Percentiles rank a stretch among this genome's conserved stretches.
These are phyloP conservation scores for Cotoneaster glaucophyllus DNA, from an alignment of 306 rosid genomes.

Conservation along the genomic window DNA sequence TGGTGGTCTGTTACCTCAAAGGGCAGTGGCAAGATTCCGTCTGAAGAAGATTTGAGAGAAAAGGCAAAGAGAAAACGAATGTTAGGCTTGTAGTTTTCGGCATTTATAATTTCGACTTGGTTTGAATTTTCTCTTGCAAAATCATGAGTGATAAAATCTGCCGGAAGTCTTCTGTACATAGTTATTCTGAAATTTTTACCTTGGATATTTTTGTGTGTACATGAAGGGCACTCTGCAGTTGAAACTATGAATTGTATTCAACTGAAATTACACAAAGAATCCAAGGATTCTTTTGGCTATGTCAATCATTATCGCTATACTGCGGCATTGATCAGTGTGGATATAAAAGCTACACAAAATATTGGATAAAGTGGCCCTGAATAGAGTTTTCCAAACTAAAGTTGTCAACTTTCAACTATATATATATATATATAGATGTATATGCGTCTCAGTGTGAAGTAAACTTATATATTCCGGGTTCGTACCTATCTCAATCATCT, in stretches of 20 bases:
- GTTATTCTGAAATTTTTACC: not conserved
- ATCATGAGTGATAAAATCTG: not conserved
- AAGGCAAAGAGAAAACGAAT: constrained; percentile 42
- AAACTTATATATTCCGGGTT: no score
- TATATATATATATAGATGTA: no score
- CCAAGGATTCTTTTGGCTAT: not conserved
- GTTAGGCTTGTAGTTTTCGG: constrained; percentile 52
- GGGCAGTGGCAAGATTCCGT: constrained; percentile 38
- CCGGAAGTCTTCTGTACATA: not conserved
- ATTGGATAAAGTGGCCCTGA: no score
- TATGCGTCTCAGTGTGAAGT: no score
- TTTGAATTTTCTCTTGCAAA: not conserved
- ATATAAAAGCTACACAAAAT: no score
- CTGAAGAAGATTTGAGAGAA: constrained; percentile 47
- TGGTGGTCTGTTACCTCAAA: constrained; percentile 65
- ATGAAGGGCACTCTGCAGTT: not conserved
- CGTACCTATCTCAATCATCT: no score
- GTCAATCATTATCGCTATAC: not conserved
- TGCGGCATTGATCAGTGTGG: not conserved
- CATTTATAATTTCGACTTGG: not conserved
- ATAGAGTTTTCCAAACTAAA: no score
- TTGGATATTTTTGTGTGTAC: not conserved
- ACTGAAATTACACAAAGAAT: no score
- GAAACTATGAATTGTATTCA: not conserved
- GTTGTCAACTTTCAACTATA: no score